A percentile compares a stretch with the other conserved stretches of the same genome.
phyloP scores from a whole-genome alignment of 140 eudicot species.

The Oenanthe javanica region DNA sequence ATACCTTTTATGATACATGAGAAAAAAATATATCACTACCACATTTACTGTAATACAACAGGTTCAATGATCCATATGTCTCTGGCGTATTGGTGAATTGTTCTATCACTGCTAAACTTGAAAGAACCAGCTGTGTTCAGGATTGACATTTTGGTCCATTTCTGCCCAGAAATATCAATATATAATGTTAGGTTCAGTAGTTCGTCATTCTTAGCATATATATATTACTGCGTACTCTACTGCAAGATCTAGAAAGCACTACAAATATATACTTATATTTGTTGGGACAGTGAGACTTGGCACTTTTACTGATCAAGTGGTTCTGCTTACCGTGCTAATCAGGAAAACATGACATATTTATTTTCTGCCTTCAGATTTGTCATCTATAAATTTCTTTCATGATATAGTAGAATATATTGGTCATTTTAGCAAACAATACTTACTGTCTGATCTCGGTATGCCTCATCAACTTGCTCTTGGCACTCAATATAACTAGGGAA shows the following conservation, averaged over 20 bases:
- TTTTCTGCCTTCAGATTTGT: neutral
- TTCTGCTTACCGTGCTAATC: neutral
- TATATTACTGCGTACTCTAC: neutral
- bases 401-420: neutral
- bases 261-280: neutral
- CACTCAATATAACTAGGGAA: constrained; percentile 87
- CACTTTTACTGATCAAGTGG: neutral
- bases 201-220: neutral
- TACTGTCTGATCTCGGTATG: constrained; percentile 79
- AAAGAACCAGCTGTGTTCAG: constrained; percentile 83
- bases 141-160: constrained; percentile 92
- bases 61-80: constrained; percentile 86
- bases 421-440: constrained; percentile 11
- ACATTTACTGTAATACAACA: constrained; percentile 33
- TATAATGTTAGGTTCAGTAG: constrained; percentile 5
- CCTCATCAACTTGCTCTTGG: constrained; percentile 85
- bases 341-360: neutral
- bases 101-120: constrained; percentile 92
- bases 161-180: constrained; percentile 31
- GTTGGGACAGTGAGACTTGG: neutral
- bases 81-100: constrained; percentile 75
- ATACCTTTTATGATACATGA: neutral
- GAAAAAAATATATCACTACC: neutral
- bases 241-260: neutral
- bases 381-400: neutral